Evolutionary conservation across 2,329 filamentous ascomycete genomes (phyloP), one percentile per base, ranked within the genome.

Genomic region (Fusarium nelsonii): DNA sequence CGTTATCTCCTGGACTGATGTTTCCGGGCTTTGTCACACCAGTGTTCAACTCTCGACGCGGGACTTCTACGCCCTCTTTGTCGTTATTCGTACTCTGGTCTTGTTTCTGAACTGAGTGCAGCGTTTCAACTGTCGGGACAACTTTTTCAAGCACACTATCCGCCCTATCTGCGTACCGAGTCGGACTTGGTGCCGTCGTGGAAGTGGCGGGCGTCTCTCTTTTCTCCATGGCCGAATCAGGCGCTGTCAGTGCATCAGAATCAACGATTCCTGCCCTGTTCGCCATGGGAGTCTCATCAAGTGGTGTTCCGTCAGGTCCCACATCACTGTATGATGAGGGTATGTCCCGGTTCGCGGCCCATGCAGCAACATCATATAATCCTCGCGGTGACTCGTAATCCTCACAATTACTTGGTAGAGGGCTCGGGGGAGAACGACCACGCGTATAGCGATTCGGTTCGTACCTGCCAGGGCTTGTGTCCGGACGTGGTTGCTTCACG

Each of bases 381-480:
- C 71, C 64, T 36, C 72, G 68, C 26, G 76, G 73, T 20, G 76
- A 73, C 28, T 79, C 78, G 60, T 76, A 77, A 46, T 75, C 73
- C 46, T 79, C 83, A 53, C 78, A 76, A 62, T 84, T 80, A 61
- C 80, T 84, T 20, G 84, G 82, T 36, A 82, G 73, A 14, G 84
- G 84, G 40, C 84, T 86, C 1, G 85, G 84, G 2, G 85, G 85
- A 26, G 86, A 88, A 32, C 86, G 81, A 8, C 86, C 86, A 44
- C 86, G 79, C 12, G 79, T 80, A 8, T 84, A 82, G 67, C 83
- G 84, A 70, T 83, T 82, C 2, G 80, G 76, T 33, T 85, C 83
- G 18, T 83, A 64, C 75, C 75, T 48, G 68, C 78, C 49, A 59
- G 77, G 55, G 72, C 74, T 73, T 74, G 74, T 65, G 43, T 81